phyloP scores from a whole-genome alignment of 768 basidiomycete species.

The Boletus barrowsii region DNA sequence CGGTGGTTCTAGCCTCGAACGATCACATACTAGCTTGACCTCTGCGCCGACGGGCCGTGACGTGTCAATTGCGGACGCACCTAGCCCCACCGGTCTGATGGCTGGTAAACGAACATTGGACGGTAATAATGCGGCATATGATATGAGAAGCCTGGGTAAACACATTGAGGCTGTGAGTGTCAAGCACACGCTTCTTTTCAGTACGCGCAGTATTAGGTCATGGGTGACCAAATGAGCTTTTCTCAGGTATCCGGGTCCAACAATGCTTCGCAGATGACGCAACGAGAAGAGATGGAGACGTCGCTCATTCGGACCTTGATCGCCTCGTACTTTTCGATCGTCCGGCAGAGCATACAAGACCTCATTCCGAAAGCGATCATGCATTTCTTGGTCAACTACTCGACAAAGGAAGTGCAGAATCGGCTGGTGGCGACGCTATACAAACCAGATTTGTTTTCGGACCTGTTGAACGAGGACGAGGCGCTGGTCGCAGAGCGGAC shows the following conservation, averaged over 20 bases:
- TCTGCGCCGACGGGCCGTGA: conserved; percentile 62
- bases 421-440: conserved; percentile 92
- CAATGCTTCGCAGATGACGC: conserved; percentile 61
- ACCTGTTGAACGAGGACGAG: conserved; percentile 94
- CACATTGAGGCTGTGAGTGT: conserved; percentile 93
- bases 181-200: background rate
- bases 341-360: conserved; percentile 95
- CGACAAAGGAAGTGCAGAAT: conserved; percentile 96
- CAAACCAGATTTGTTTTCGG: conserved; percentile 89
- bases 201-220: conserved; percentile 7
- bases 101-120: conserved; percentile 66
- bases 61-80: conserved; percentile 50
- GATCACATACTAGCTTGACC: conserved; percentile 22
- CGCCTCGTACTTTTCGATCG: conserved; percentile 92
- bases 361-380: conserved; percentile 97
- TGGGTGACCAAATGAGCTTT: conserved; percentile 4
- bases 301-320: conserved; percentile 92
- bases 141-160: conserved; percentile 98
- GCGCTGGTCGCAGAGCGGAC: conserved; percentile 89
- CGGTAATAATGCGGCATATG: conserved; percentile 81
- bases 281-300: conserved; percentile 96
- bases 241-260: conserved; percentile 54
- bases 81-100: conserved; percentile 59
- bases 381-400: conserved; percentile 96
- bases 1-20: conserved; percentile 51